Evolutionary conservation across 148 eudicot species (phyloP).

Genomic region (Fagopyrum esculentum): DNA sequence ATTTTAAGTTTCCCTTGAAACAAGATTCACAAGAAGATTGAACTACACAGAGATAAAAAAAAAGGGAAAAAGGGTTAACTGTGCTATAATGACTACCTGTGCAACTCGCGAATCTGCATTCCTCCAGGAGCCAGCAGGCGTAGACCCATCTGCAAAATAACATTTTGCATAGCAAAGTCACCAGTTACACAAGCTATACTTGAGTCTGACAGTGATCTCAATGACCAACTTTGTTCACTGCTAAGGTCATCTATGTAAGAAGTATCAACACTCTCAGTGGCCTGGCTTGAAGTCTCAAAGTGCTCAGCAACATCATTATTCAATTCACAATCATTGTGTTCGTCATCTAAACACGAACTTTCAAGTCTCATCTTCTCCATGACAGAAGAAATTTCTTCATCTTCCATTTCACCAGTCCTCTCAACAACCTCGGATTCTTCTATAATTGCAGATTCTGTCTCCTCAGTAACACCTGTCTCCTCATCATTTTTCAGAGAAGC

Average conservation of each 20-base stretch:
- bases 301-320: slow-evolving; percentile 26
- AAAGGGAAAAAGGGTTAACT: no score
- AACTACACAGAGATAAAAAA: no score
- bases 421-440: slow-evolving; percentile 16
- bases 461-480: slow-evolving; percentile 31
- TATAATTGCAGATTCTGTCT: slow-evolving; percentile 14
- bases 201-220: slow-evolving; percentile 81
- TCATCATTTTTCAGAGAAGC: slow-evolving; percentile 39
- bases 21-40: no score
- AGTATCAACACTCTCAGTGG: slow-evolving; percentile 44
- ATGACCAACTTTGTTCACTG: slow-evolving; percentile 86
- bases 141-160: slow-evolving; percentile 87
- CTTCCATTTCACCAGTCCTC: slow-evolving; percentile 13
- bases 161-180: slow-evolving; percentile 98
- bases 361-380: slow-evolving; percentile 63
- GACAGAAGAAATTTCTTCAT: slow-evolving; percentile 44
- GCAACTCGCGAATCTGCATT: slow-evolving; percentile 92
- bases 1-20: no score
- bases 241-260: slow-evolving; percentile 55
- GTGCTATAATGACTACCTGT: slow-evolving; percentile 40
- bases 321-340: slow-evolving; percentile 6
- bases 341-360: slow-evolving; percentile 28
- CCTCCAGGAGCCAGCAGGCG: slow-evolving; percentile 90
- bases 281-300: slow-evolving; percentile 35
- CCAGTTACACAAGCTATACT: slow-evolving; percentile 82